Evolutionary conservation across 495 filamentous ascomycete species (phyloP).

Genomic region (Chlorociboria aeruginascens): DNA sequence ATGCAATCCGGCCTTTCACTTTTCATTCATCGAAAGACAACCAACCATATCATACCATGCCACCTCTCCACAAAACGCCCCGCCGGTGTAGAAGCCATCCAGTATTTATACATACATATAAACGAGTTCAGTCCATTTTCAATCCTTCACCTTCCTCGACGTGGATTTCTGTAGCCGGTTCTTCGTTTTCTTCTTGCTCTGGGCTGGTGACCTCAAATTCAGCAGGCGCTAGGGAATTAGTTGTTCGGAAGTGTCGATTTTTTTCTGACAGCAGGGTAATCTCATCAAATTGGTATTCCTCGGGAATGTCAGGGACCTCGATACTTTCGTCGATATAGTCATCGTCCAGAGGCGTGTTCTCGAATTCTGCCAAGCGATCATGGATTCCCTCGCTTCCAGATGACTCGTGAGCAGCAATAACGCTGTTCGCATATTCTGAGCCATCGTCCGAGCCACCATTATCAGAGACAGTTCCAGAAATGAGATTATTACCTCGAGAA

Average conservation of each 20-base stretch:
- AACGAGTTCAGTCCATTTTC: conserved; percentile 12
- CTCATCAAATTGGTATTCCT: conserved; percentile 4
- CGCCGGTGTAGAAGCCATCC: not conserved
- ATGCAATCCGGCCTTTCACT: not conserved
- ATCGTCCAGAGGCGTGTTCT: conserved; percentile 5
- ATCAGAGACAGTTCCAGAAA: conserved; percentile 15
- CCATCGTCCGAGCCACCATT: conserved; percentile 2
- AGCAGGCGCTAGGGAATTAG: not conserved
- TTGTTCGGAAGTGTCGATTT: not conserved
- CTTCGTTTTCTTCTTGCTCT: conserved; percentile 10
- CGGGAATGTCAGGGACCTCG: conserved; percentile 15
- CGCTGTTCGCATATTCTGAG: conserved; percentile 6
- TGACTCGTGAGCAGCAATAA: conserved; percentile 15
- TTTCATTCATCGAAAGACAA: not conserved
- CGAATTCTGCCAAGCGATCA: conserved; percentile 12
- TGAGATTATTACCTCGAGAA: not conserved
- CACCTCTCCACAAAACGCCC: not conserved
- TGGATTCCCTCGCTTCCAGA: conserved; percentile 4
- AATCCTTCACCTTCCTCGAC: conserved; percentile 9
- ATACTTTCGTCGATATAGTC: conserved; percentile 10
- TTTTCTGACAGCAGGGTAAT: conserved; percentile 10
- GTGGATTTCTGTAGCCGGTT: conserved; percentile 17
- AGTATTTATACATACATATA: no score
- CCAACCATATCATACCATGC: not conserved
- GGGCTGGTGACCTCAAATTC: conserved; percentile 3